These are phyloP conservation scores for Colletotrichum melonis DNA, from an alignment of 2,329 filamentous ascomycete genomes.

Conservation along the genomic window DNA sequence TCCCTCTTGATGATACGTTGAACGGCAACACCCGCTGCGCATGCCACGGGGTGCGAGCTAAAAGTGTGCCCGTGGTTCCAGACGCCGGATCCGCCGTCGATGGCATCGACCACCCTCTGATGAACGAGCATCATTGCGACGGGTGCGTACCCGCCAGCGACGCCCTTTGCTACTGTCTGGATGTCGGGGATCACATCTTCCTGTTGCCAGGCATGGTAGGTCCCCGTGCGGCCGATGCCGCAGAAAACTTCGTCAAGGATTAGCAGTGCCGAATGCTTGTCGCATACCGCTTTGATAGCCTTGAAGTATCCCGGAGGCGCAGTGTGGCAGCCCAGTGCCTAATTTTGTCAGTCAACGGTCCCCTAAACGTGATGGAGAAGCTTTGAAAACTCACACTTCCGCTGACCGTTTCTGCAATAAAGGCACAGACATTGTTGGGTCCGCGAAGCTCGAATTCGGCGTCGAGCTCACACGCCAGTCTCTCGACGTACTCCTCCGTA, in stretches of 20 bases:
- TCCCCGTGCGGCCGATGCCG: conserved; percentile 71
- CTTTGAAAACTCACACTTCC: conserved; percentile 49
- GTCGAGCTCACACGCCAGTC: background rate
- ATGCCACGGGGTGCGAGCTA: conserved; percentile 40
- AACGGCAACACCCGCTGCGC: conserved; percentile 42
- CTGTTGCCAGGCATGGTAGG: conserved; percentile 72
- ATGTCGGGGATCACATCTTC: conserved; percentile 63
- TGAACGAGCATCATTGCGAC: conserved; percentile 66
- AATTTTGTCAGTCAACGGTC: background rate
- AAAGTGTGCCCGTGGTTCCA: conserved; percentile 40
- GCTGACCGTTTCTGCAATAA: conserved; percentile 55
- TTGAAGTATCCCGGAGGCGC: conserved; percentile 64
- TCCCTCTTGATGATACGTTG: conserved; percentile 48
- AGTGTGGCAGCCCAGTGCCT: conserved; percentile 43
- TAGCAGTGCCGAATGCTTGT: conserved; percentile 64
- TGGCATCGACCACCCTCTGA: conserved; percentile 59
- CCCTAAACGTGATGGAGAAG: background rate
- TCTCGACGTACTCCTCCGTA: background rate
- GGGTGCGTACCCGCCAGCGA: conserved; percentile 66
- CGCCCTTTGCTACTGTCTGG: conserved; percentile 67
- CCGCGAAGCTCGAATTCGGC: background rate
- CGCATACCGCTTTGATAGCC: conserved; percentile 63
- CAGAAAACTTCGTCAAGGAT: conserved; percentile 75
- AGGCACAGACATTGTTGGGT: conserved; percentile 33
- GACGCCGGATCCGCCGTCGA: conserved; percentile 56